Conservation (phyloP, 441 rosid genomes). For the Theobroma grandiflorum region DNA sequence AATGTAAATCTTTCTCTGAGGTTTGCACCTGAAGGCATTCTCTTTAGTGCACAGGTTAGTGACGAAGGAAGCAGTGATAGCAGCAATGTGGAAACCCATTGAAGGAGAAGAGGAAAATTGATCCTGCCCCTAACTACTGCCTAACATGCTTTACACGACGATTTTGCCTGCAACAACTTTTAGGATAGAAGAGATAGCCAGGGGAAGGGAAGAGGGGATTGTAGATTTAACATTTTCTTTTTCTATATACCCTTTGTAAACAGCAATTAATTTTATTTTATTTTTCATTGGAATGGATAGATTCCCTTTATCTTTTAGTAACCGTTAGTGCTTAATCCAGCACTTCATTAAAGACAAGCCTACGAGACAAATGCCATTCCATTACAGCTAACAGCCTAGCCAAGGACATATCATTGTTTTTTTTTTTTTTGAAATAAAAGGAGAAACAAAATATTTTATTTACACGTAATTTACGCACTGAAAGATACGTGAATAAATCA, state of each 20-base stretch:
- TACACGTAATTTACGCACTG: too few species aligned
- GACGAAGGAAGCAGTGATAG: constrained; percentile 30
- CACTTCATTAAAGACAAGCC: too few species aligned
- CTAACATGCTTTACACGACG: constrained; percentile 17
- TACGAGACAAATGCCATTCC: too few species aligned
- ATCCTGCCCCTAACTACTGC: constrained; percentile 9
- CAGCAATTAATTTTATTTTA: not conserved
- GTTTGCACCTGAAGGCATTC: not conserved
- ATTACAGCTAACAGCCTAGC: too few species aligned
- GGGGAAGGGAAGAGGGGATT: not conserved
- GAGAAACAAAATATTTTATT: too few species aligned
- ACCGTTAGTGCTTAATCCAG: too few species aligned
- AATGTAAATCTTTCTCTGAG: not conserved
- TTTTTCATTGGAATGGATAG: not conserved
- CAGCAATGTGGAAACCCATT: constrained; percentile 15
- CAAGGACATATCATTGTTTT: too few species aligned
- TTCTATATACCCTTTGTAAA: not conserved
- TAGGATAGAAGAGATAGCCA: not conserved
- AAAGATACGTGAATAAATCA: not conserved
- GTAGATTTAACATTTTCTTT: constrained; percentile 18
- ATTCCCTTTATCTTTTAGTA: not conserved
- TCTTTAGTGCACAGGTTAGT: constrained; percentile 27
- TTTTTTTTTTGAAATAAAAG: too few species aligned
- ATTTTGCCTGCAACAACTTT: not conserved
- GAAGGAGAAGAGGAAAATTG: constrained; percentile 16